Conservation (phyloP, 2,329 filamentous ascomycete genomes). For the Aureobasidium subglaciale region DNA sequence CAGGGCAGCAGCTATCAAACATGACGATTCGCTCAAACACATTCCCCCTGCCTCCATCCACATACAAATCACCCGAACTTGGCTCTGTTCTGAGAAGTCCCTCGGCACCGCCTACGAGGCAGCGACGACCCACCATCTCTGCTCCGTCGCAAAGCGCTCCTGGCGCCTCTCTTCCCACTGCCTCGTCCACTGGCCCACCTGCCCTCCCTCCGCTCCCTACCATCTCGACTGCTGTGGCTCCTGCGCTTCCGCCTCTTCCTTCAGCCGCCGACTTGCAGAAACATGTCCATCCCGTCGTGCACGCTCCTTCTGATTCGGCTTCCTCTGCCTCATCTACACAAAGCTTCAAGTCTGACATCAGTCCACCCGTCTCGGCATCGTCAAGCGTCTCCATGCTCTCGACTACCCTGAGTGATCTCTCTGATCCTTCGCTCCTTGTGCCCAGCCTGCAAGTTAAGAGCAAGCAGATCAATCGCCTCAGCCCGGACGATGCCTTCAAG, state of each 20-base stretch:
- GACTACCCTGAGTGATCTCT: neutral
- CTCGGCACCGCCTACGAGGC: conserved; percentile 7
- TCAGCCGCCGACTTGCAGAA: conserved; percentile 6
- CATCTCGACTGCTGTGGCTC: conserved; percentile 17
- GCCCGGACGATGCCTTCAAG: conserved; percentile 10
- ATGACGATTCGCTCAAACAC: conserved; percentile 17
- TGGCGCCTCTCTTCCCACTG: neutral
- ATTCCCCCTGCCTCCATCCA: conserved; percentile 5
- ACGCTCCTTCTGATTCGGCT: conserved; percentile 14
- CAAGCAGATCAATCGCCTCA: conserved; percentile 2
- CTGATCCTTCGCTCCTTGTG: conserved; percentile 2
- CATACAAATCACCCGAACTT: neutral
- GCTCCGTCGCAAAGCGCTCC: conserved; percentile 8
- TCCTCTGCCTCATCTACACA: conserved; percentile 16
- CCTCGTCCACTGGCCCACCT: conserved; percentile 18
- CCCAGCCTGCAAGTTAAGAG: conserved; percentile 11
- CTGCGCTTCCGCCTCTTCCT: conserved; percentile 21
- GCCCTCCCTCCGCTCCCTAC: conserved; percentile 20
- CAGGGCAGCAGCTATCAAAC: conserved; percentile 1
- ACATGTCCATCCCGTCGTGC: conserved; percentile 1
- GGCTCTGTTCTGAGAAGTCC: conserved; percentile 1
- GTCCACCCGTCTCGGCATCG: conserved; percentile 26
- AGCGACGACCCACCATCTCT: conserved; percentile 13
- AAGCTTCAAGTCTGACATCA: conserved; percentile 24
- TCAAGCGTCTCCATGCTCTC: conserved; percentile 23